Conservation (phyloP, 1,284 basidiomycete species). For the Tylopilus sp. region DNA sequence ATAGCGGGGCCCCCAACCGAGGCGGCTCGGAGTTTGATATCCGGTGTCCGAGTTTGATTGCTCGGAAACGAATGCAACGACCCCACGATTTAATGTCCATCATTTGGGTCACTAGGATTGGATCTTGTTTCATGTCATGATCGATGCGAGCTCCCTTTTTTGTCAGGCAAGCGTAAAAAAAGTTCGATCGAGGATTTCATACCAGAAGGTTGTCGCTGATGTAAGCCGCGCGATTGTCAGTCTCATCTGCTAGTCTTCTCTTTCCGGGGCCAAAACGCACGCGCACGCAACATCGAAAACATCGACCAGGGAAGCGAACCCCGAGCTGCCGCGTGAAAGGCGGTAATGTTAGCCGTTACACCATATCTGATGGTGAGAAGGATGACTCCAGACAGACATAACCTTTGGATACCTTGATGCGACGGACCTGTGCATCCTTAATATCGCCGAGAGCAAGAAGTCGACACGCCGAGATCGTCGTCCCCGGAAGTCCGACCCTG, state of each 20-base stretch:
- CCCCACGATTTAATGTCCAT: background rate
- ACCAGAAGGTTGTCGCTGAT: background rate
- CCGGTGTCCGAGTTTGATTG: too few species aligned
- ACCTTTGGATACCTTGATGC: background rate
- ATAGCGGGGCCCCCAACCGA: too few species aligned
- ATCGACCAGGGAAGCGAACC: conserved; percentile 48
- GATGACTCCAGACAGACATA: background rate
- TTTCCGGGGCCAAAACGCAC: background rate
- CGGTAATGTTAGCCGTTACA: conserved; percentile 73
- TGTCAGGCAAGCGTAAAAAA: background rate
- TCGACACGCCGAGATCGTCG: background rate
- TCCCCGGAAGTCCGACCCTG: background rate
- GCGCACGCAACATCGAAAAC: background rate
- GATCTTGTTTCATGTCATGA: background rate
- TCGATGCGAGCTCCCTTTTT: background rate
- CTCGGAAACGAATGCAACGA: background rate
- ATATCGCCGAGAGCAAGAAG: background rate
- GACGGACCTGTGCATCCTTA: background rate
- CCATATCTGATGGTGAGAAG: conserved; percentile 48
- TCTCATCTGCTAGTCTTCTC: background rate
- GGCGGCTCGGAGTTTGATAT: too few species aligned
- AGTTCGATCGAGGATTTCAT: background rate
- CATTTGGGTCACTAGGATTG: background rate
- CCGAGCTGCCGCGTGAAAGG: conserved; percentile 62
- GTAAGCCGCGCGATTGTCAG: background rate